Evolutionary conservation across 306 rosid genomes (phyloP), one percentile per base, ranked within the genome.

Genomic region (Vigna hirtella): DNA sequence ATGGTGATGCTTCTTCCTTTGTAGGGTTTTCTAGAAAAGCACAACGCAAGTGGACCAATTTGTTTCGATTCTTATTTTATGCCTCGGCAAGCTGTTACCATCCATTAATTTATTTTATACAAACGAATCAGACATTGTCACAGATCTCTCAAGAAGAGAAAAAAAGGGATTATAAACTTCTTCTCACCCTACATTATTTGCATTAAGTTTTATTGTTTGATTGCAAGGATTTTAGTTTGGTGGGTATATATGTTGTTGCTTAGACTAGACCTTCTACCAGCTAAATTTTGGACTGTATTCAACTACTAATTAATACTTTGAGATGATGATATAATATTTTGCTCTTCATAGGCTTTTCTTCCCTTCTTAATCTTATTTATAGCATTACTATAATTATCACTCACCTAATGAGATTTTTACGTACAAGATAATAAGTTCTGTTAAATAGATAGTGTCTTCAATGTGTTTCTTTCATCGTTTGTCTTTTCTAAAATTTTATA

Each of bases 31-130:
- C 72, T 68, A 47, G 42, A 68, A 45, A 68, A 68, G 30, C 40
- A 24, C 20, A 26, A 45, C 14, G 66, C 53, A 71, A 62, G 85
- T 72, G 78, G 82, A 73, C 63, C 74, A 66, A 15, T 24, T 36
- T 47, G 14, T 42, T 36, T 47, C 8, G 86, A 85, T 62, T 82
- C 77, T 81, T 75, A 85, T 45, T 51, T 51, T 74, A 13, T 30
- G 36, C 30, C 42, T 26, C 45, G 55, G 85, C 47, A 30, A 66
- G 48, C 59, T 71, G 56, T 67, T 38, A 72, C 45, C 22, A 66
- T 52, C 47, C 32, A 77, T 77, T 66, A 53, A 24, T 77, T 38
- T 43, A 50, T 59, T 52, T 72, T 64, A 47, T 38, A 55, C 81
- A 68, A 62, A 73, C 62, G 9, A 69, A 67, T 61, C 80, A 58